A percentile compares a stretch with the other conserved stretches of the same genome.
These are phyloP conservation scores for Aurifilum marmelostoma DNA, from an alignment of 2,329 filamentous ascomycete genomes.

Conservation along the genomic window DNA sequence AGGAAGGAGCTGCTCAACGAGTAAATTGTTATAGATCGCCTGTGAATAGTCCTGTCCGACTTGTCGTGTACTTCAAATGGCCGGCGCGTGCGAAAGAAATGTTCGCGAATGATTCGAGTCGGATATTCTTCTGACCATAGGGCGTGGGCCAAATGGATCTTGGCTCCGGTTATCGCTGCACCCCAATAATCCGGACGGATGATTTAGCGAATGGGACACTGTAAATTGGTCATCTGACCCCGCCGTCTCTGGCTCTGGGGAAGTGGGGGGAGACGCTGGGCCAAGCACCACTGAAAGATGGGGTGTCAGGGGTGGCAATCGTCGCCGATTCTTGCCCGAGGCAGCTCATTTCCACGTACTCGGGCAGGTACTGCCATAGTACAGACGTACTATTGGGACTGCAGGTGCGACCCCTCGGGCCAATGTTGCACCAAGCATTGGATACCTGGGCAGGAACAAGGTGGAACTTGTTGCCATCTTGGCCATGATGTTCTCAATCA, in stretches of 20 bases:
- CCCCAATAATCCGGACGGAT: neutral
- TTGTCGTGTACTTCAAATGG: too few relatives aligned
- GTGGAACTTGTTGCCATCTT: conserved; percentile 1
- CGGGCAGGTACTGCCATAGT: neutral
- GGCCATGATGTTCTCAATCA: neutral
- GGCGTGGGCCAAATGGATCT: neutral
- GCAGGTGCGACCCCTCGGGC: neutral
- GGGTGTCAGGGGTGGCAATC: conserved; percentile 5
- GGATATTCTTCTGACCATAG: neutral
- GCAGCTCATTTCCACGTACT: neutral
- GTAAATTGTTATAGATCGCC: too few relatives aligned
- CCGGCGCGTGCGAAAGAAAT: too few relatives aligned
- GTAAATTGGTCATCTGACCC: conserved; percentile 26
- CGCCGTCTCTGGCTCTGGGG: conserved; percentile 16
- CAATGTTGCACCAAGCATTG: neutral
- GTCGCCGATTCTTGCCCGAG: conserved; percentile 21
- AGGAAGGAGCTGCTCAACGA: too few relatives aligned
- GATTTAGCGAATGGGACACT: conserved; percentile 20
- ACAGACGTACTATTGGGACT: neutral
- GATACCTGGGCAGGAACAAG: neutral
- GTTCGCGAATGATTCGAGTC: neutral
- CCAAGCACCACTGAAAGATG: neutral
- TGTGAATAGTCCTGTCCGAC: too few relatives aligned
- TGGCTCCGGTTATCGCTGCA: neutral
- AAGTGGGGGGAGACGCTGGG: conserved; percentile 15